These are phyloP conservation scores for Microcyclospora pomicola DNA, from an alignment of 2,329 filamentous ascomycete genomes.

Conservation along the genomic window DNA sequence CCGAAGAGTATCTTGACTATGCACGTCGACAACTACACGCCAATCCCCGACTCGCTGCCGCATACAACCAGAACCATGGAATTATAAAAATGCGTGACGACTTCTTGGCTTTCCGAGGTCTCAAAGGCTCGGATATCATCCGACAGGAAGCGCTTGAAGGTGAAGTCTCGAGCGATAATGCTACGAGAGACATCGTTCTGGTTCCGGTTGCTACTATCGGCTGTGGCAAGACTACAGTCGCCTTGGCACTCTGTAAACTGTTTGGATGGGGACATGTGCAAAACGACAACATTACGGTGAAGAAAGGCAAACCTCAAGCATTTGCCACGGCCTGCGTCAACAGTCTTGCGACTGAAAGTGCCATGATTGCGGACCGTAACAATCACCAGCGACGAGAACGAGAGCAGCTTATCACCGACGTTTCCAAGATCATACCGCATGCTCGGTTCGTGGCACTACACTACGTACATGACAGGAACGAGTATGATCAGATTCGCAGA, in stretches of 20 bases:
- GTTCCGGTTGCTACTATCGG: slow-evolving; percentile 86
- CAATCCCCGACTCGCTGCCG: slow-evolving; percentile 52
- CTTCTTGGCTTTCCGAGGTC: slow-evolving; percentile 68
- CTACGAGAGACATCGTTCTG: slow-evolving; percentile 60
- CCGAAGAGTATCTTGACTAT: slow-evolving; percentile 77
- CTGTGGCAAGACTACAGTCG: slow-evolving; percentile 92
- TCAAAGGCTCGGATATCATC: slow-evolving; percentile 82
- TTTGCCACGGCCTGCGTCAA: slow-evolving; percentile 62
- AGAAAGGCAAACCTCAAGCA: slow-evolving; percentile 56
- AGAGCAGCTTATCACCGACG: slow-evolving; percentile 71
- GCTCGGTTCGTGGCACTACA: slow-evolving; percentile 73
- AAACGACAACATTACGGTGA: slow-evolving; percentile 86
- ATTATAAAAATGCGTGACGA: slow-evolving; percentile 85
- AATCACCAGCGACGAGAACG: slow-evolving; percentile 84
- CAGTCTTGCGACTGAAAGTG: slow-evolving; percentile 49
- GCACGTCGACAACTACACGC: slow-evolving; percentile 58
- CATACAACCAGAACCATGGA: slow-evolving; percentile 78
- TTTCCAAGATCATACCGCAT: slow-evolving; percentile 46
- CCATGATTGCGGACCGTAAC: slow-evolving; percentile 84
- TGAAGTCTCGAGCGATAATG: slow-evolving; percentile 37
- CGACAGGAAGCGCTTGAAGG: slow-evolving; percentile 51
- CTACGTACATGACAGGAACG: slow-evolving; percentile 59
- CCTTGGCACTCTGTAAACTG: slow-evolving; percentile 63
- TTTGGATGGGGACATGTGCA: slow-evolving; percentile 90
- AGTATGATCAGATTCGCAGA: slow-evolving; percentile 58